phyloP scores from a whole-genome alignment of 306 rosid genomes.

The Gastrolobium bilobum region DNA sequence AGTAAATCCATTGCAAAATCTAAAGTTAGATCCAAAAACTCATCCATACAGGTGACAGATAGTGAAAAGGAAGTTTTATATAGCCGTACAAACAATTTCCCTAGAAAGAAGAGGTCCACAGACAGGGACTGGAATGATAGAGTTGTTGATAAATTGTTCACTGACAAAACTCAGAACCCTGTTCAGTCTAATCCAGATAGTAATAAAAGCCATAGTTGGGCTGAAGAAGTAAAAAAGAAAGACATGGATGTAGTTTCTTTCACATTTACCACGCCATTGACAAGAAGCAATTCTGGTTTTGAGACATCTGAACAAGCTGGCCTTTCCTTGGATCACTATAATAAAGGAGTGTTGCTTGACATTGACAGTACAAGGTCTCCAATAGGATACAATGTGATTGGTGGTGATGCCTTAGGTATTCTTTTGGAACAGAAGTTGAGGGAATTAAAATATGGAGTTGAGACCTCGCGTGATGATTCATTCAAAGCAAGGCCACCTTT shows the following conservation, averaged over 20 bases:
- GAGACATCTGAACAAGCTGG: slow-evolving; percentile 55
- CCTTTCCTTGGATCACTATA: slow-evolving; percentile 53
- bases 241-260: slow-evolving; percentile 85
- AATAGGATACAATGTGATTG: slow-evolving; percentile 64
- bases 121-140: slow-evolving; percentile 65
- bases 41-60: slow-evolving; percentile 55
- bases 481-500: slow-evolving; percentile 53
- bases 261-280: slow-evolving; percentile 81
- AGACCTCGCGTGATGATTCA: slow-evolving; percentile 55
- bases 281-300: slow-evolving; percentile 58
- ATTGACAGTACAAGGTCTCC: slow-evolving; percentile 63
- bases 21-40: slow-evolving; percentile 63
- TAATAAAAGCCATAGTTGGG: slow-evolving; percentile 52
- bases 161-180: slow-evolving; percentile 61
- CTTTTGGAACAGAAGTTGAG: slow-evolving; percentile 84
- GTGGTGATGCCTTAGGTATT: slow-evolving; percentile 75
- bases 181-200: slow-evolving; percentile 50
- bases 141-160: slow-evolving; percentile 51
- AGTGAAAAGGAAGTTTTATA: slow-evolving; percentile 66
- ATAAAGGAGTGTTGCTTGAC: slow-evolving; percentile 58
- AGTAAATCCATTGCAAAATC: slow-evolving; percentile 59
- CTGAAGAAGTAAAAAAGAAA: slow-evolving; percentile 63
- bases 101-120: slow-evolving; percentile 75
- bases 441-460: slow-evolving; percentile 66
- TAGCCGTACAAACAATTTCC: slow-evolving; percentile 58